A percentile compares a stretch with the other conserved stretches of the same genome.
Evolutionary conservation across 2,329 filamentous ascomycete genomes (phyloP).

Genomic region (Orbilia oligospora): DNA sequence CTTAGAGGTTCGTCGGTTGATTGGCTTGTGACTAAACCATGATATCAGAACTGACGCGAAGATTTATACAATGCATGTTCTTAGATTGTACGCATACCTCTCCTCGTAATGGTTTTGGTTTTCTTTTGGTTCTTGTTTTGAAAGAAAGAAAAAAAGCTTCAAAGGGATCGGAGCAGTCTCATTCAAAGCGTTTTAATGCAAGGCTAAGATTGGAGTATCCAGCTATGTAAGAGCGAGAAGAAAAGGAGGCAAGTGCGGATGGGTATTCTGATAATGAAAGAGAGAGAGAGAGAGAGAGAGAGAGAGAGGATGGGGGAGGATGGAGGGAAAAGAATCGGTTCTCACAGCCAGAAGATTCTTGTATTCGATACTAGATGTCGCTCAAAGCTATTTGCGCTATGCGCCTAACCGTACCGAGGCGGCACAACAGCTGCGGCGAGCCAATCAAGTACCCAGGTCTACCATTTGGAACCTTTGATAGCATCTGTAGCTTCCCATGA

Average conservation of each 20-base stretch:
- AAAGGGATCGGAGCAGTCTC: no score
- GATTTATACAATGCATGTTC: no score
- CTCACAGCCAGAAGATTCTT: background rate
- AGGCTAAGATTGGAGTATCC: no score
- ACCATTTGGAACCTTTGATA: background rate
- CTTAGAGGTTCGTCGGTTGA: background rate
- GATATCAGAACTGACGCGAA: no score
- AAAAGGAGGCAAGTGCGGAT: no score
- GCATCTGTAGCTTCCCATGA: background rate
- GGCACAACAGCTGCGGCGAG: background rate
- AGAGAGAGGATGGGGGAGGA: no score
- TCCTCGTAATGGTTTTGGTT: no score
- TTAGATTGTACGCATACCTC: no score
- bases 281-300: background rate
- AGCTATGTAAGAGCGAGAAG: no score
- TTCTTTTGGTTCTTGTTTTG: no score
- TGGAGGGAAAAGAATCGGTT: background rate
- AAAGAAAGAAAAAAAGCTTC: no score
- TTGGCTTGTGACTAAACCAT: background rate
- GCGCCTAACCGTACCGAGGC: background rate
- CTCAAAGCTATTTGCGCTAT: background rate
- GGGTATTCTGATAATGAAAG: background rate
- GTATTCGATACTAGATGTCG: background rate
- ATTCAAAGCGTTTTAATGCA: no score
- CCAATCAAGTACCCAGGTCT: background rate